Base-by-base conservation (phyloP, 345 rosid species). In the Noccaea bulbosa region DNA sequence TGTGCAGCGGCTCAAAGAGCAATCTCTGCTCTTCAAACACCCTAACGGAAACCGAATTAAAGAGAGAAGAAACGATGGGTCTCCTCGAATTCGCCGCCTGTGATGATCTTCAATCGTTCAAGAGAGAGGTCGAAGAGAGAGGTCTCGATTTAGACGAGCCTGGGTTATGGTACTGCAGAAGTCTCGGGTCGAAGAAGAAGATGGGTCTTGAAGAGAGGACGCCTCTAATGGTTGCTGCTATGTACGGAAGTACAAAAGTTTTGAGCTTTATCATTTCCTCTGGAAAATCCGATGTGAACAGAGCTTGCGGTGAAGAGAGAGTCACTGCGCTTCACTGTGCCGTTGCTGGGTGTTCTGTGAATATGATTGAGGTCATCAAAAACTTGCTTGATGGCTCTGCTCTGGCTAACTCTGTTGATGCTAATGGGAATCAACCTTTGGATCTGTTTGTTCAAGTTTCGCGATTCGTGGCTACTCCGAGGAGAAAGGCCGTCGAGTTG, bases 281-380 rank as follows among this genome's bases (percentile, higher is more conserved):
- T 0, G 84, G 83, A 14, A 85, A 80, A 58, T 72, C 78, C 27
- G 83, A 91, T 69, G 87, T 91, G 62, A 93, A 87, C 45, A 80
- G 84, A 71, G 84, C 83, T 76, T 91, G 89, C 58, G 95, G 98
- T 35, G 68, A 69, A 4, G 97, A 91, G 79, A 85, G 81, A 80
- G 86, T 84, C 65, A 89, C 98, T 57, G 95, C 98, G 40, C 96
- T 93, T 69, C 98, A 93, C 70, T 91, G 91, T 67, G 98, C 96
- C 35, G 93, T 83, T 71, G 94, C 96, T 43, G 96, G 98, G 4
- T 87, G 94, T 53, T 62, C 91, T 0, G 52, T 43, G 40, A 74
- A 86, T 8, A 75, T 78, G 54, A 10, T 49, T 49, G 71, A 69
- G 41, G 79, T 76, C 30, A 84, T 91, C 80, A 89, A 76, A 74